These are phyloP conservation scores for Plasmodium inui DNA, from an alignment of 169 alveolate species.

Conservation along the genomic window DNA sequence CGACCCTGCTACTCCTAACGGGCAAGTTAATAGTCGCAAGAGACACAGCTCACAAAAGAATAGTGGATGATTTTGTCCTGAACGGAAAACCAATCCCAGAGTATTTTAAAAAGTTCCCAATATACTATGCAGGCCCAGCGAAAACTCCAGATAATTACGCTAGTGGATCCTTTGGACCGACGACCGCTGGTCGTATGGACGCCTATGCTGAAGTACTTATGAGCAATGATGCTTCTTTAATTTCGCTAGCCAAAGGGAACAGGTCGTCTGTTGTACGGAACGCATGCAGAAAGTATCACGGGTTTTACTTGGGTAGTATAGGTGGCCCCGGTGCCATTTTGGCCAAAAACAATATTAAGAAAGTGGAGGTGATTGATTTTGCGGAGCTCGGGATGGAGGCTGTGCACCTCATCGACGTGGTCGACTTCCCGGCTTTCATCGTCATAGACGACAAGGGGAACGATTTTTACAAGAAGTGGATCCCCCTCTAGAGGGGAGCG, in stretches of 20 bases:
- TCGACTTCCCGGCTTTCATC: conserved; percentile 91
- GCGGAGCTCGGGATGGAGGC: conserved; percentile 89
- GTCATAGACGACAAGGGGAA: conserved; percentile 91
- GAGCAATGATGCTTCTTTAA: conserved; percentile 87
- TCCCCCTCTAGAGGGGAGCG: conserved; percentile 6
- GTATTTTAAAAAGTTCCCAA: conserved; percentile 87
- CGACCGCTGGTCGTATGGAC: conserved; percentile 94
- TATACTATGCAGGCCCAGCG: conserved; percentile 92
- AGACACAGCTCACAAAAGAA: conserved; percentile 91
- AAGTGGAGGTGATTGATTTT: conserved; percentile 85
- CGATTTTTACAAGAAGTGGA: conserved; percentile 88
- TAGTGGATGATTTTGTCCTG: conserved; percentile 81
- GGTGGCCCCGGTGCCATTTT: conserved; percentile 94
- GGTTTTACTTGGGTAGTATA: conserved; percentile 88
- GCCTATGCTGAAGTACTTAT: conserved; percentile 85
- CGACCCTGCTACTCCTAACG: conserved; percentile 85
- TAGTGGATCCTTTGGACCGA: conserved; percentile 93
- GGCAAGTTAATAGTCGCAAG: conserved; percentile 90
- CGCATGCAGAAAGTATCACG: conserved; percentile 90
- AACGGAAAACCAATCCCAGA: conserved; percentile 86
- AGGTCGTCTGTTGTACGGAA: conserved; percentile 84
- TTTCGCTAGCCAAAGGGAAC: conserved; percentile 90
- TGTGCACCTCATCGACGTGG: conserved; percentile 89
- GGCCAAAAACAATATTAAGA: conserved; percentile 86
- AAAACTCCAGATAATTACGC: conserved; percentile 90